Percentiles rank a stretch among this genome's conserved stretches.
These are phyloP conservation scores for Nymphaea colorata DNA, from an alignment of 164 flowering plant genomes.

Conservation along the genomic window DNA sequence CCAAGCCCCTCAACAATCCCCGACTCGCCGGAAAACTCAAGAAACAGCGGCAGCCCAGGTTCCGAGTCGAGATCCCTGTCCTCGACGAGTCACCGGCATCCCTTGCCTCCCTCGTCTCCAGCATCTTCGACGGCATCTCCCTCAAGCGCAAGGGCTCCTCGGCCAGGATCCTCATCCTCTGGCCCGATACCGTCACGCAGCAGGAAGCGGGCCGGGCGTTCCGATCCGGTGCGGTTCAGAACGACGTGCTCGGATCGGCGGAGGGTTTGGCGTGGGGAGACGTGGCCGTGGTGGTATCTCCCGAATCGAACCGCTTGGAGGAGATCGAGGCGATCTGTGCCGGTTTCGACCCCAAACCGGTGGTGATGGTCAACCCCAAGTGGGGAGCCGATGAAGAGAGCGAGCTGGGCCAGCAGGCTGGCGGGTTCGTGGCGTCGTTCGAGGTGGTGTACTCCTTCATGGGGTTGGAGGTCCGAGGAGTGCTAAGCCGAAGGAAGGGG, in stretches of 20 bases:
- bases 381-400: slow-evolving; percentile 70
- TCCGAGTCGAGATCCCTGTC: slow-evolving; percentile 75
- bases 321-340: slow-evolving; percentile 27
- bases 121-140: slow-evolving; percentile 42
- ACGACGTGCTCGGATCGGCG: background rate
- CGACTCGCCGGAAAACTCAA: slow-evolving; percentile 59
- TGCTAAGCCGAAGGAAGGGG: slow-evolving; percentile 64
- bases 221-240: slow-evolving; percentile 13
- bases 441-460: slow-evolving; percentile 75
- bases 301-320: slow-evolving; percentile 35
- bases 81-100: slow-evolving; percentile 54
- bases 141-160: slow-evolving; percentile 41
- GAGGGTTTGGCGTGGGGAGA: slow-evolving; percentile 12
- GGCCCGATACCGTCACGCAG: slow-evolving; percentile 34
- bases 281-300: slow-evolving; percentile 52
- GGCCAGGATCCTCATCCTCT: slow-evolving; percentile 34
- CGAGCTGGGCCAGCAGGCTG: slow-evolving; percentile 36
- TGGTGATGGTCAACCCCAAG: slow-evolving; percentile 64
- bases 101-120: slow-evolving; percentile 39
- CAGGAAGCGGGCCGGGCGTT: slow-evolving; percentile 8
- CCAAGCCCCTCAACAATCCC: slow-evolving; percentile 67
- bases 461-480: slow-evolving; percentile 72
- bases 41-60: slow-evolving; percentile 58
- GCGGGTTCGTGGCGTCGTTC: slow-evolving; percentile 55
- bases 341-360: slow-evolving; percentile 46